Base-by-base conservation (phyloP, 1,284 basidiomycete genomes). In the Athelia psychrophila region DNA sequence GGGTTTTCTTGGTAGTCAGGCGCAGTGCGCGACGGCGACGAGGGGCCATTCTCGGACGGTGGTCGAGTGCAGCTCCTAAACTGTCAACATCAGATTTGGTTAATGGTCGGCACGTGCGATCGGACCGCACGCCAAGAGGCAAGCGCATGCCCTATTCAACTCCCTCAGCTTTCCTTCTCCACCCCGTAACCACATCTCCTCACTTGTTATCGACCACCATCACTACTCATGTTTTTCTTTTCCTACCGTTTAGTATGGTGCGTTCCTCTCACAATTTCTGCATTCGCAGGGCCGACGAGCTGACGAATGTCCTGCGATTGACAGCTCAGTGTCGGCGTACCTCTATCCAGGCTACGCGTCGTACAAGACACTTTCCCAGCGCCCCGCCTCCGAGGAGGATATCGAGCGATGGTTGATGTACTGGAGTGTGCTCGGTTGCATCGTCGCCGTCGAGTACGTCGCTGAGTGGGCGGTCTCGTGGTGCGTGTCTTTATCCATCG, bases 331-430 rank as follows among this genome's bases (percentile, higher is more conserved):
- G 36, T 75, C 74, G 19, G 88, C 84, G 25, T 91, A 90, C 64
- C 75, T 93, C 32, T 93, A 93, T 64, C 91, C 91, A 0, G 85
- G 84, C 18, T 93, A 93, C 69, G 87, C 89, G 35, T 92, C 90
- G 22, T 94, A 91, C 74, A 94, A 94, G 74, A 81, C 84, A 0
- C 77, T 93, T 32, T 87, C 86, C 45, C 86, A 88, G 62, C 77
- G 90, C 44, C 88, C 90, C 33, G 87, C 88, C 0, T 84, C 86
- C 3, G 86, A 91, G 60, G 83, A 78, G 44, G 87, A 91, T 25
- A 75, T 93, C 5, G 91, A 93, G 64, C 73, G 87, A 70, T 93
- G 91, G 91, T 74, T 93, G 48, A 93, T 92, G 90, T 94, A 93
- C 62, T 93, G 91, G 91, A 86, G 84, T 27, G 90, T 93, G 0